Evolutionary conservation across 2,329 filamentous ascomycete species (phyloP), one percentile per base, ranked within the genome.

Genomic region (Penicillium sp.): DNA sequence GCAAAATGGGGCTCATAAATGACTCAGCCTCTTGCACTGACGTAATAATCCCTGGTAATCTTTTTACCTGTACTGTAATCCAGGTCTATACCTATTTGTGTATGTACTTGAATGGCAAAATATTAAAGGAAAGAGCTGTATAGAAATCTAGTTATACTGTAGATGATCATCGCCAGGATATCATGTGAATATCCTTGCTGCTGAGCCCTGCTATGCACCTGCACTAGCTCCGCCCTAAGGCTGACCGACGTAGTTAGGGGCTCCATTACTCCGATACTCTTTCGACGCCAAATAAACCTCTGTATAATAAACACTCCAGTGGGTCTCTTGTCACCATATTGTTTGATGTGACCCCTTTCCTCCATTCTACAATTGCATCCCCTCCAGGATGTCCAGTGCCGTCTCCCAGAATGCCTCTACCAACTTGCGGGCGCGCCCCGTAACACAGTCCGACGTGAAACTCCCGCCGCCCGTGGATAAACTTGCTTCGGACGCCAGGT

Each of bases 401-500:
- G 46, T 64, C 42, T 54, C 54, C 18, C 56, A 58, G 10, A 52
- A 63, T 54, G 60, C 55, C 39, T 55, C 59, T 18, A 48, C 56
- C 31, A 46, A 57, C 37, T 36, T 68, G 41, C 66, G 69, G 48
- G 60, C 68, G 45, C 67, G 68, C 41, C 57, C 64, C 24, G 40
- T 64, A 41, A 52, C 57, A 16, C 47, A 63, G 28, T 42, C 56
- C 9, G 54, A 63, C 16, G 44, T 44, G 23, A 48, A 51, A 8
- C 59, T 62, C 37, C 54, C 48, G 22, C 54, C 60, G 40, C 57
- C 52, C 39, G 35, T 61, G 26, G 66, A 68, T 3, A 65, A 60
- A 43, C 44, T 60, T 5, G 61, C 59, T 20, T 54, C 59, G 13
- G 61, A 70, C 14, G 66, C 64, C 28, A 73, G 71, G 71, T 71